Conservation (phyloP, 1,284 basidiomycete genomes). For the Macrocystidia cucumis region DNA sequence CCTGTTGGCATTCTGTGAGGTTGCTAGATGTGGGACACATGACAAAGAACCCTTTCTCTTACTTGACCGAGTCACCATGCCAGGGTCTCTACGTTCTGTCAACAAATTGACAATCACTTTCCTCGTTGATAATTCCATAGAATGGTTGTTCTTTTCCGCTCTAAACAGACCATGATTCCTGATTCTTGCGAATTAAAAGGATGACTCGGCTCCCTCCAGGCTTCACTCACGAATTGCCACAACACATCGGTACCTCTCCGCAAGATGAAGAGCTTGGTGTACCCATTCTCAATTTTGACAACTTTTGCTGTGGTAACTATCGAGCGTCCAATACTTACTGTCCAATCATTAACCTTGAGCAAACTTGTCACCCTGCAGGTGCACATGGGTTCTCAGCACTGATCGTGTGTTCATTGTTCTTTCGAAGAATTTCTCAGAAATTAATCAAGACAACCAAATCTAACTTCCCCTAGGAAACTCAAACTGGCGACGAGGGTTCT, state of each 20-base stretch:
- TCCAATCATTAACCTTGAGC: not conserved
- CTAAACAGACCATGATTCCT: no score
- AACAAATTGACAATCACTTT: constrained; percentile 54
- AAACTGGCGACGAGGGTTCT: constrained; percentile 31
- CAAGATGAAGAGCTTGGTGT: constrained; percentile 50
- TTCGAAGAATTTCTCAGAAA: not conserved
- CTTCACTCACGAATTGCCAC: constrained; percentile 64
- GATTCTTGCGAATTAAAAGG: no score
- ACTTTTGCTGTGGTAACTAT: constrained; percentile 67
- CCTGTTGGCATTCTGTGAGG: no score
- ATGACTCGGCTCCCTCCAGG: constrained; percentile 73
- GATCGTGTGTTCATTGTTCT: constrained; percentile 43
- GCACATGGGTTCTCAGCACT: constrained; percentile 78
- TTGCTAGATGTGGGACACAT: no score
- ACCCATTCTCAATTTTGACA: constrained; percentile 64
- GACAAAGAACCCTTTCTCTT: no score
- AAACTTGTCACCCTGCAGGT: constrained; percentile 29
- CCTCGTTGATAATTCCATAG: constrained; percentile 70
- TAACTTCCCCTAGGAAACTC: constrained; percentile 43
- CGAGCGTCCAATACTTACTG: not conserved
- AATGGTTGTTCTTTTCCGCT: constrained; percentile 46
- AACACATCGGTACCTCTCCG: constrained; percentile 48
- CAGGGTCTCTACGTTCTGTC: constrained; percentile 22
- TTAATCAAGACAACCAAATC: no score
- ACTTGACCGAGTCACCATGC: constrained; percentile 3